Percentiles rank a stretch among this genome's conserved stretches.
These are phyloP conservation scores for Aspergillus unguis DNA, from an alignment of 2,329 filamentous ascomycete species.

Conservation along the genomic window DNA sequence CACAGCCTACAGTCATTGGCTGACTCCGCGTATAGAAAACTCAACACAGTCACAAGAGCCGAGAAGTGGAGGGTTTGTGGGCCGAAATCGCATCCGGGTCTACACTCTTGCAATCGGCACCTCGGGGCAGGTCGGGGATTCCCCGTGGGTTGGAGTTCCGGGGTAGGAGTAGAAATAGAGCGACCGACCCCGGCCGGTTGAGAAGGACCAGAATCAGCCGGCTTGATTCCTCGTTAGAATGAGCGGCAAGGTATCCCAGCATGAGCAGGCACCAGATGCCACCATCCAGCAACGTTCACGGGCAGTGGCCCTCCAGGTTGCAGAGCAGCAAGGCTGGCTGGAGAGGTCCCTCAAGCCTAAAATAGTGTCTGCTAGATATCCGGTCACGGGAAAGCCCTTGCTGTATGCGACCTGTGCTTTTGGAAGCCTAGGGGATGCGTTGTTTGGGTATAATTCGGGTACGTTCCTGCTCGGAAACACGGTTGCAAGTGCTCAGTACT, in stretches of 20 bases:
- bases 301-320: slow-evolving; percentile 23
- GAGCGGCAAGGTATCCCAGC: not conserved
- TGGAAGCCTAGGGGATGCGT: slow-evolving; percentile 40
- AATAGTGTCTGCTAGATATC: slow-evolving; percentile 36
- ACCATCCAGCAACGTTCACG: slow-evolving; percentile 22
- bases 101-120: not conserved
- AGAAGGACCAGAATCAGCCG: not conserved
- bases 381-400: slow-evolving; percentile 35
- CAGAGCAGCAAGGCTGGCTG: slow-evolving; percentile 29
- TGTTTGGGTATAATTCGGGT: slow-evolving; percentile 45
- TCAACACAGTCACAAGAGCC: not conserved
- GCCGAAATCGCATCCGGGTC: not conserved
- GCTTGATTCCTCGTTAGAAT: not conserved
- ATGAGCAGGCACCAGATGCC: slow-evolving; percentile 11
- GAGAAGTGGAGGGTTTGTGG: not conserved
- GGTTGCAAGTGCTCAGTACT: not conserved
- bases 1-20: not conserved
- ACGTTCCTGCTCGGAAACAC: not conserved
- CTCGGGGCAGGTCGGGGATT: slow-evolving; percentile 16
- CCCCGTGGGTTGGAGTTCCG: slow-evolving; percentile 14
- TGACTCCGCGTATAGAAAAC: not conserved
- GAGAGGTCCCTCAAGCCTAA: slow-evolving; percentile 38
- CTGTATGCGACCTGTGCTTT: slow-evolving; percentile 41
- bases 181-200: slow-evolving; percentile 3
- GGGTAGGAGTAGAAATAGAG: slow-evolving; percentile 23